phyloP scores from a whole-genome alignment of 2,329 filamentous ascomycete genomes.

The Fusarium staphyleae region DNA sequence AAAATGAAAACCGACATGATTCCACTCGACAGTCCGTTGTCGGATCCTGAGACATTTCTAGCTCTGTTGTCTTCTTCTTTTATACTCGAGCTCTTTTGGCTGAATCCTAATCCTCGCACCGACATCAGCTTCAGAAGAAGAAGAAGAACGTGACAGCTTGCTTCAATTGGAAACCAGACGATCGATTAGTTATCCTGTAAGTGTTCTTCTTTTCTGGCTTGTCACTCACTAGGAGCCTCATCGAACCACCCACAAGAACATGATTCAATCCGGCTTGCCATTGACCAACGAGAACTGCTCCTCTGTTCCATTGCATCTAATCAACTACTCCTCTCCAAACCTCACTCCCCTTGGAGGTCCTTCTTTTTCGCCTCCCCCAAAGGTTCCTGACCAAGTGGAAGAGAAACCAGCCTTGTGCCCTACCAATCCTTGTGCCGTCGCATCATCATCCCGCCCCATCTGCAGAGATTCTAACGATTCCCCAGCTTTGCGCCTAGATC shows the following conservation, averaged over 20 bases:
- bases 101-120: constrained; percentile 20
- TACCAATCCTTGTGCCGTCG: background rate
- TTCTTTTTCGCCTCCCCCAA: constrained; percentile 6
- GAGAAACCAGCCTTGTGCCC: too few species aligned
- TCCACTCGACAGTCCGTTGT: constrained; percentile 36
- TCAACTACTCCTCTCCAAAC: background rate
- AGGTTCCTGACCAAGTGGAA: background rate
- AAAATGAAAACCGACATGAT: constrained; percentile 35
- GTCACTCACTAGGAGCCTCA: constrained; percentile 16
- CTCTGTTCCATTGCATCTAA: background rate
- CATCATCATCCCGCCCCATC: constrained; percentile 1
- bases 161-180: constrained; percentile 1
- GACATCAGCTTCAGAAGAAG: constrained; percentile 6
- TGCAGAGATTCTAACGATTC: constrained; percentile 21
- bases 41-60: constrained; percentile 30
- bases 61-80: constrained; percentile 10
- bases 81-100: constrained; percentile 24
- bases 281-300: constrained; percentile 29
- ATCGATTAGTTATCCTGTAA: constrained; percentile 18
- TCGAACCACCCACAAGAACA: constrained; percentile 28
- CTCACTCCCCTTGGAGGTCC: constrained; percentile 6
- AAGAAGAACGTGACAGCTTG: constrained; percentile 11
- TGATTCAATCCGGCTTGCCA: constrained; percentile 23
- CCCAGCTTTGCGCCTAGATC: constrained; percentile 32
- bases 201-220: constrained; percentile 18